These are phyloP conservation scores for Acacia crassicarpa DNA, from an alignment of 306 rosid genomes.

Conservation along the genomic window DNA sequence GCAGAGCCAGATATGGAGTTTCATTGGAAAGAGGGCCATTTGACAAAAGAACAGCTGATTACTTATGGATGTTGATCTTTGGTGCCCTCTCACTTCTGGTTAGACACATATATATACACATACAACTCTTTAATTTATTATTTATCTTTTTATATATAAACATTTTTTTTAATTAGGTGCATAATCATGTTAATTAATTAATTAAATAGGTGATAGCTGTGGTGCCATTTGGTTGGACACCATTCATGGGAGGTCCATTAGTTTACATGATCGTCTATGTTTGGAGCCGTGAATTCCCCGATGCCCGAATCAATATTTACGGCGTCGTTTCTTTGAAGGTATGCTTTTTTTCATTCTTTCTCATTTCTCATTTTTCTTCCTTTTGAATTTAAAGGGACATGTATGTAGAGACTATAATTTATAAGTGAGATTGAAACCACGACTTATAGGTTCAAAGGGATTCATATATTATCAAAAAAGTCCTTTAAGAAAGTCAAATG, in stretches of 20 bases:
- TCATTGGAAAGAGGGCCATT: constrained; percentile 72
- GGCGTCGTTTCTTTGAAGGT: constrained; percentile 78
- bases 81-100: constrained; percentile 82
- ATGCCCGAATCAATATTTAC: constrained; percentile 55
- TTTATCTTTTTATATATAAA: no score
- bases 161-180: no score
- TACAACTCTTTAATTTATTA: background rate
- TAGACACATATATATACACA: background rate
- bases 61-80: constrained; percentile 68
- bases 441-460: no score
- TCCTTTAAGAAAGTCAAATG: no score
- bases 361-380: background rate
- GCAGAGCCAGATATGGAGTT: constrained; percentile 80
- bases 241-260: constrained; percentile 60
- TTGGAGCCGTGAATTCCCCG: constrained; percentile 81
- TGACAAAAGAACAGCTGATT: constrained; percentile 84
- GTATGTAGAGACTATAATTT: no score
- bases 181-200: background rate
- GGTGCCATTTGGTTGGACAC: constrained; percentile 40
- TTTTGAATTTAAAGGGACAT: no score
- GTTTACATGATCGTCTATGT: constrained; percentile 72
- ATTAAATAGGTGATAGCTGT: constrained; percentile 50
- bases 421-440: no score
- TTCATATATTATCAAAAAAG: no score
- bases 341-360: background rate